Evolutionary conservation across 2,329 filamentous ascomycete species (phyloP).

Genomic region (Aspergillus candidus): DNA sequence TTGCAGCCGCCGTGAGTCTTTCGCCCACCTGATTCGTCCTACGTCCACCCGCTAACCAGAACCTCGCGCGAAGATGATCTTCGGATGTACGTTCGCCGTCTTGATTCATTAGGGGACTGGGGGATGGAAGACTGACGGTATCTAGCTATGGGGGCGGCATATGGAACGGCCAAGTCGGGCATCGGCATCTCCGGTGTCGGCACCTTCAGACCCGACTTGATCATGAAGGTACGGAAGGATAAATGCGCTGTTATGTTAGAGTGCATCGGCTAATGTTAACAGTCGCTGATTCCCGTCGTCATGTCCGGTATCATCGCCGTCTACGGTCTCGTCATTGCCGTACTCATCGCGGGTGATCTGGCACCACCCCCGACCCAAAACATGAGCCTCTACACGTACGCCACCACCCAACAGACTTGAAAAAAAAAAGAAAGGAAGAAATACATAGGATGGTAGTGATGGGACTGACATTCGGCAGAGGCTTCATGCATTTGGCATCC

Average conservation of each 20-base stretch:
- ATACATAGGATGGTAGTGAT: background rate
- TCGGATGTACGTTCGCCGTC: conserved; percentile 41
- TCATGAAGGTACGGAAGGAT: conserved; percentile 55
- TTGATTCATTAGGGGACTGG: conserved; percentile 2
- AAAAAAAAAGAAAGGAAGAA: too few species aligned
- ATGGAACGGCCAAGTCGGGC: conserved; percentile 62
- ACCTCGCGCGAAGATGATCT: conserved; percentile 41
- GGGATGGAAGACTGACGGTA: conserved; percentile 15
- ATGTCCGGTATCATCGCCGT: conserved; percentile 99
- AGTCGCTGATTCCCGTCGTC: conserved; percentile 54
- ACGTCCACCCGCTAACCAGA: conserved; percentile 19
- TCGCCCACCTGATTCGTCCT: background rate
- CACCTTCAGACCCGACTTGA: conserved; percentile 59
- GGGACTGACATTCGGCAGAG: conserved; percentile 44
- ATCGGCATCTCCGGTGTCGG: conserved; percentile 63
- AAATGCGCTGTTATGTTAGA: background rate
- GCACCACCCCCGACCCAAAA: conserved; percentile 59
- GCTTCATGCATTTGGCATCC: conserved; percentile 88
- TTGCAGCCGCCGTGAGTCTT: conserved; percentile 44
- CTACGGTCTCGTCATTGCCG: conserved; percentile 92
- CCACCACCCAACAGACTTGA: conserved; percentile 11
- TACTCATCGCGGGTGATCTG: conserved; percentile 90
- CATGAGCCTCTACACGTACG: conserved; percentile 80
- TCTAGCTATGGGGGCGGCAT: conserved; percentile 58
- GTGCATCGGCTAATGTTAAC: conserved; percentile 14